These are phyloP conservation scores for Themeda triandra DNA, from an alignment of 176 grass and related monocot species.

Conservation along the genomic window DNA sequence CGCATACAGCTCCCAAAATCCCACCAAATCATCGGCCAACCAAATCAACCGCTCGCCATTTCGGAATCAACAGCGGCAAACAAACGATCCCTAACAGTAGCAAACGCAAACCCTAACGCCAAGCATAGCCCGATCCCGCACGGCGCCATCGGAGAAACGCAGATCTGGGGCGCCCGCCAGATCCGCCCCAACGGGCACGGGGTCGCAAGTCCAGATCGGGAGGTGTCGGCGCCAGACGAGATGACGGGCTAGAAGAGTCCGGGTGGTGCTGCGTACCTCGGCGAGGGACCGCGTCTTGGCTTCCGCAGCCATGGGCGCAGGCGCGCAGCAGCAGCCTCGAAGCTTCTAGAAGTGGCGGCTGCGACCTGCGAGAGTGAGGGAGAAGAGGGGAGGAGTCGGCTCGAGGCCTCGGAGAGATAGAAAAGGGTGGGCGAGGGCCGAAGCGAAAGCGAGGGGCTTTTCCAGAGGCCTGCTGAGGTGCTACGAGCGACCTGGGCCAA, in stretches of 20 bases:
- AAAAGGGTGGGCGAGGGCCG: too few species aligned
- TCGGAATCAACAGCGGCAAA: not conserved
- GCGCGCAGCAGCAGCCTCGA: not conserved
- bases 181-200: not conserved
- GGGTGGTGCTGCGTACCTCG: slow-evolving; percentile 13
- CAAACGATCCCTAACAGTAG: not conserved
- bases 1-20: not conserved
- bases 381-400: too few species aligned
- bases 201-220: not conserved
- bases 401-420: too few species aligned
- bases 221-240: too few species aligned
- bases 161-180: slow-evolving; percentile 29
- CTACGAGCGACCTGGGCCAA: too few species aligned
- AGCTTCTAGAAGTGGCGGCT: slow-evolving; percentile 8
- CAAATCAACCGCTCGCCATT: not conserved
- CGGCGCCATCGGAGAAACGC: not conserved
- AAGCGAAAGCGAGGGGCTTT: too few species aligned
- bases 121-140: not conserved
- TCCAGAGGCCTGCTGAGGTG: too few species aligned
- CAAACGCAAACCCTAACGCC: not conserved
- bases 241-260: too few species aligned
- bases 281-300: slow-evolving; percentile 40
- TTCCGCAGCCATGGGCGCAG: slow-evolving; percentile 38
- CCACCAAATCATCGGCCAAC: not conserved
- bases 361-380: too few species aligned